Conservation (phyloP, 2,329 filamentous ascomycete genomes). For the Penicillium capsulatum region DNA sequence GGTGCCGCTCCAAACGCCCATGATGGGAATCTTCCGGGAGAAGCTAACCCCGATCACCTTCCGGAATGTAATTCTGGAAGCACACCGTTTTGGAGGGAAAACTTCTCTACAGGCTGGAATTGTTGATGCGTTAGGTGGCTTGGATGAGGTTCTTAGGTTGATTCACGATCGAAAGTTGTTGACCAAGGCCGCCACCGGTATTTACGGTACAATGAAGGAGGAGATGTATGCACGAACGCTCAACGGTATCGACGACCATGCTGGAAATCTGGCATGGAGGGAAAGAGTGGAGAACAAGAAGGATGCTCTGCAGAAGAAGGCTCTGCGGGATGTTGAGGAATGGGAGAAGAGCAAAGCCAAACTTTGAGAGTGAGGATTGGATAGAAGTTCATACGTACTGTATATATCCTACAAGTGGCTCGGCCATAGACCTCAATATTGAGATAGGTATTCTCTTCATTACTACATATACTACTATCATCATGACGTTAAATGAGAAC, state of each 20-base stretch:
- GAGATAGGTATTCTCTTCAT: no score
- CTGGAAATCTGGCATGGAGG: conserved; percentile 43
- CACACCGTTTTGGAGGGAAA: conserved; percentile 59
- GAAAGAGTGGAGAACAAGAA: conserved; percentile 50
- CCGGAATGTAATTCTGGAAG: conserved; percentile 67
- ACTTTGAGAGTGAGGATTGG: conserved; percentile 21
- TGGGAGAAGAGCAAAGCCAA: conserved; percentile 44
- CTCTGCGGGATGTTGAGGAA: conserved; percentile 48
- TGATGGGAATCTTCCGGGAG: conserved; percentile 69
- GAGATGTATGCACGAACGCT: conserved; percentile 71
- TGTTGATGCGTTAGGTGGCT: conserved; percentile 62
- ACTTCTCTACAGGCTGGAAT: conserved; percentile 64
- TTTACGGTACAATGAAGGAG: conserved; percentile 67
- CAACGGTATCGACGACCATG: conserved; percentile 52
- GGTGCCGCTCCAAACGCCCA: conserved; percentile 67
- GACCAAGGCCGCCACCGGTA: conserved; percentile 59
- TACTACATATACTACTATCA: no score
- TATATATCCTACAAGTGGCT: no score
- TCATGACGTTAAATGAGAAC: no score
- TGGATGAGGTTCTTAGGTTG: conserved; percentile 60
- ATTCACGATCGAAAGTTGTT: conserved; percentile 57
- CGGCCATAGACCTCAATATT: no score
- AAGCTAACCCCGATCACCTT: conserved; percentile 58
- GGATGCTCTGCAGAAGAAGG: conserved; percentile 38
- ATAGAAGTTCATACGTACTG: background rate